Evolutionary conservation across 1,284 basidiomycete species (phyloP).

Genomic region (Somion occarium): DNA sequence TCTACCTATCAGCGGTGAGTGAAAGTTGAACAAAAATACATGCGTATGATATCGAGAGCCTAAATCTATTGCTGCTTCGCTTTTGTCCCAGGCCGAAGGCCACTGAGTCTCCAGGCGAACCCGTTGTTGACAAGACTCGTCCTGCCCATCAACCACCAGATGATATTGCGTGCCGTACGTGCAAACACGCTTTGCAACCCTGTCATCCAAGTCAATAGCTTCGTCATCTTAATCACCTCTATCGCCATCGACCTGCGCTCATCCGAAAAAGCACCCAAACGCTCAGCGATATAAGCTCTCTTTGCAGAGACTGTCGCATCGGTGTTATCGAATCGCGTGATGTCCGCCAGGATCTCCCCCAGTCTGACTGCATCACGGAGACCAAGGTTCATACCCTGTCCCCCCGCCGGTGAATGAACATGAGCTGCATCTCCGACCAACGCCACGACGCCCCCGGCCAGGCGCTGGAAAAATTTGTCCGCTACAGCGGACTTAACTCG

Average conservation of each 20-base stretch:
- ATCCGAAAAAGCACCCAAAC: not conserved
- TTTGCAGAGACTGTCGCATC: not conserved
- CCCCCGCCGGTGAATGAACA: slow-evolving; percentile 6
- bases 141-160: slow-evolving; percentile 2
- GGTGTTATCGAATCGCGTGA: not conserved
- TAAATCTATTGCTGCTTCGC: too few relatives aligned
- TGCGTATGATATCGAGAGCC: too few relatives aligned
- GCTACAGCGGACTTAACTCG: not conserved
- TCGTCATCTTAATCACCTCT: slow-evolving; percentile 13
- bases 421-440: slow-evolving; percentile 3
- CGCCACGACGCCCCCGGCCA: not conserved
- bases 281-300: not conserved
- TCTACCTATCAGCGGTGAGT: too few relatives aligned
- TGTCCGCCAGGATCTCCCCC: not conserved
- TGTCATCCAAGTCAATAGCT: slow-evolving; percentile 11
- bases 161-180: not conserved
- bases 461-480: slow-evolving; percentile 1
- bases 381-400: slow-evolving; percentile 5
- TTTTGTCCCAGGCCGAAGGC: too few relatives aligned
- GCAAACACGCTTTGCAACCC: not conserved
- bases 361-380: not conserved
- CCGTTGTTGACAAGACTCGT: too few relatives aligned
- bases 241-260: slow-evolving; percentile 11
- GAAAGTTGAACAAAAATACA: too few relatives aligned
- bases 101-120: too few relatives aligned